These are phyloP conservation scores for Dioscorea cayenensis DNA, from an alignment of 116 monocot species.

Conservation along the genomic window DNA sequence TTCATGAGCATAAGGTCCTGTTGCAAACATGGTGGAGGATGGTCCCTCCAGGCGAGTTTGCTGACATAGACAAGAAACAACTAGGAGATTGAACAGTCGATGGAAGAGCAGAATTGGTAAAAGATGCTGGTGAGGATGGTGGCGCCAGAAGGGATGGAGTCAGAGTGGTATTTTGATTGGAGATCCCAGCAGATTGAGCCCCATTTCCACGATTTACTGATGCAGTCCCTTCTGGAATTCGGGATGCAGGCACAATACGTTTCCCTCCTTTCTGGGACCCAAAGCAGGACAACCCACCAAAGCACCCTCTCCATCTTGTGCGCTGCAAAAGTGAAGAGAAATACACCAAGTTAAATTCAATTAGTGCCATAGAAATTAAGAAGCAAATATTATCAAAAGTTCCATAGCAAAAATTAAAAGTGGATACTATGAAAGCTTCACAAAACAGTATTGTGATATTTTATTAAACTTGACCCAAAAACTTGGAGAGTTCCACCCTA, in stretches of 20 bases:
- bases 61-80: slow-evolving; percentile 81
- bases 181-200: slow-evolving; percentile 28
- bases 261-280: slow-evolving; percentile 76
- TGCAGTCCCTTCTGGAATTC: slow-evolving; percentile 62
- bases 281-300: slow-evolving; percentile 77
- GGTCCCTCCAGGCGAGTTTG: slow-evolving; percentile 65
- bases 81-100: slow-evolving; percentile 89
- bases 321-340: slow-evolving; percentile 23
- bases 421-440: neutral
- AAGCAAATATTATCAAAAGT: neutral
- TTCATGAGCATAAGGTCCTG: slow-evolving; percentile 96
- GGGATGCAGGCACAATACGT: slow-evolving; percentile 89
- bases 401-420: neutral
- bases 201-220: slow-evolving; percentile 40
- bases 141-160: slow-evolving; percentile 90
- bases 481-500: neutral
- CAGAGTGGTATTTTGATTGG: slow-evolving; percentile 50
- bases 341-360: neutral
- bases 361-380: neutral
- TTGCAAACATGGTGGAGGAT: slow-evolving; percentile 78
- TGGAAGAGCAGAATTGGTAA: slow-evolving; percentile 87
- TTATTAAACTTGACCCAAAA: neutral
- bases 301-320: slow-evolving; percentile 78
- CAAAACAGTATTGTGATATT: neutral
- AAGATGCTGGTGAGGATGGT: slow-evolving; percentile 96